phyloP scores from a whole-genome alignment of 2,329 filamentous ascomycete genomes.

The Aspergillus transmontanensis region DNA sequence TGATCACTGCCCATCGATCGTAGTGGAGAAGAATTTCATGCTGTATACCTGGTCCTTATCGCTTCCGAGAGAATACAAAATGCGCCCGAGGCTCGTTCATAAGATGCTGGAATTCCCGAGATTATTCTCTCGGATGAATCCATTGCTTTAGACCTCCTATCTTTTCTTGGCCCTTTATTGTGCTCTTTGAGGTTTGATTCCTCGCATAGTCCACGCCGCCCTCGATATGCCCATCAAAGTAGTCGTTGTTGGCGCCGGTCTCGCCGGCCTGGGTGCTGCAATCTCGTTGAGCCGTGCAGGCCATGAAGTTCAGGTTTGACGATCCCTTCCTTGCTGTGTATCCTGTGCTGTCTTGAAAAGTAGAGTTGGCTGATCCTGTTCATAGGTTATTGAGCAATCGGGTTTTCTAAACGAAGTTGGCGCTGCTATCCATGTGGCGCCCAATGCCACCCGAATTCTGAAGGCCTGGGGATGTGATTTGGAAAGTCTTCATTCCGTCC shows the following conservation, averaged over 20 bases:
- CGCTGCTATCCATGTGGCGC: constrained; percentile 35
- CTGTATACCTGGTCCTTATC: not conserved
- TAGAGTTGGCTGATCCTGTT: not conserved
- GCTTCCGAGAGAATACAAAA: not conserved
- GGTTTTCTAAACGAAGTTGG: constrained; percentile 37
- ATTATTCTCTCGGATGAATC: not conserved
- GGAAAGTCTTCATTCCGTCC: not conserved
- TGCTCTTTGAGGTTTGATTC: too few species aligned
- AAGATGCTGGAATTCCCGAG: not conserved
- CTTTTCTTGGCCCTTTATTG: not conserved
- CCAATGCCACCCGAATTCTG: constrained; percentile 34
- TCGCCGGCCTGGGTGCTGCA: constrained; percentile 13
- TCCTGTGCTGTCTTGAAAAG: not conserved
- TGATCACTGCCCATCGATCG: not conserved
- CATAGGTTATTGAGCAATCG: constrained; percentile 20
- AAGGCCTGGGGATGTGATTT: constrained; percentile 25
- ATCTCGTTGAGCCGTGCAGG: constrained; percentile 11
- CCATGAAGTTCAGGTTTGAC: constrained; percentile 28
- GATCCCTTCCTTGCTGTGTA: constrained; percentile 21
- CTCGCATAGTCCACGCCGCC: too few species aligned
- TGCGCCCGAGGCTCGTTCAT: not conserved
- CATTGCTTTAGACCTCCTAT: not conserved
- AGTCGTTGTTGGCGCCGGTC: constrained; percentile 13
- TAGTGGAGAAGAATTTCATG: not conserved
- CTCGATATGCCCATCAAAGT: constrained; percentile 11